Evolutionary conservation across 805 yeast genomes (phyloP).

Genomic region (Kluyveromyces nonfermentans): DNA sequence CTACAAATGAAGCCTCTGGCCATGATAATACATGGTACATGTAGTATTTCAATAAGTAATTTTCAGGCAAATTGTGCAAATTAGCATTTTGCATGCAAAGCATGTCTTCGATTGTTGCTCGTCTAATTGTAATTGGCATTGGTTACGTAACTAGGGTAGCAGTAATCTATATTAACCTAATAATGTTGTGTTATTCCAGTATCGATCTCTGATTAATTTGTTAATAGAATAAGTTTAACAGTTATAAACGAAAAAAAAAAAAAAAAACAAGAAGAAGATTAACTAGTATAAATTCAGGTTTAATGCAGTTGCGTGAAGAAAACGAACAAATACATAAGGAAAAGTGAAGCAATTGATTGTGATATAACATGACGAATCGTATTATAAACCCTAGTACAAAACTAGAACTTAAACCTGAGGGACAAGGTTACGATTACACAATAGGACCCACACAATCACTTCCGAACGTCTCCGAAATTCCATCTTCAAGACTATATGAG

Average conservation of each 20-base stretch:
- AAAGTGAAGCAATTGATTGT: background rate
- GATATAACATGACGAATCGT: constrained; percentile 15
- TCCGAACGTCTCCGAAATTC: constrained; percentile 12
- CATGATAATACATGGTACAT: constrained; percentile 89
- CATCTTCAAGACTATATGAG: constrained; percentile 17
- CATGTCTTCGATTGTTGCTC: constrained; percentile 76
- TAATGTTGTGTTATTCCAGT: background rate
- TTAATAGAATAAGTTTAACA: too few relatives aligned
- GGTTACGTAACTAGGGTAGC: background rate
- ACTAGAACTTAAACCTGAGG: constrained; percentile 6
- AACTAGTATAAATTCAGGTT: too few relatives aligned
- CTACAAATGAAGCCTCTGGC: constrained; percentile 97
- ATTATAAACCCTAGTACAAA: constrained; percentile 21
- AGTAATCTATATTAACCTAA: background rate
- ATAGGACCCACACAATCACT: constrained; percentile 24
- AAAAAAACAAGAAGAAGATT: too few relatives aligned
- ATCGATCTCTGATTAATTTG: too few relatives aligned
- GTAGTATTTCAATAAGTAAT: constrained; percentile 85
- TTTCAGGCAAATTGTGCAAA: constrained; percentile 86
- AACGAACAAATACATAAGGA: background rate
- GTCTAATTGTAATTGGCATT: constrained; percentile 83
- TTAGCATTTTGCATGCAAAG: constrained; percentile 96
- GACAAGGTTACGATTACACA: constrained; percentile 23
- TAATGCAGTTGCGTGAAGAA: background rate
- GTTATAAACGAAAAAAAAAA: too few relatives aligned